phyloP scores from a whole-genome alignment of 225 moss, liverwort and hornwort species.

The Bryum argenteum region DNA sequence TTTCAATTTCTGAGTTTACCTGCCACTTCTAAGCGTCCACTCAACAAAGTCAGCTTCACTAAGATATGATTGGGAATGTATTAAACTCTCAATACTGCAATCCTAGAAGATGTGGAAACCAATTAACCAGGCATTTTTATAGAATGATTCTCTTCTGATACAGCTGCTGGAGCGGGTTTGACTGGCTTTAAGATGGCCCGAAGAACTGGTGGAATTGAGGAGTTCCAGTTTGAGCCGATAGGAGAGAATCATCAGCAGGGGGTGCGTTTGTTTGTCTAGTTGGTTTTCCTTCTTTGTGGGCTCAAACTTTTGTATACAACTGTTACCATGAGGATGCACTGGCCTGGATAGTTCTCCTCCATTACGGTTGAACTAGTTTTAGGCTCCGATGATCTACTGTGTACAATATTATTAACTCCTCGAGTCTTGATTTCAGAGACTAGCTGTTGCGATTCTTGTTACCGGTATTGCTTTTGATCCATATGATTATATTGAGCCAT shows the following conservation, averaged over 20 bases:
- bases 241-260: constrained; percentile 98
- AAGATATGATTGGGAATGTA: background rate
- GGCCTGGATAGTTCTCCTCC: constrained; percentile 16
- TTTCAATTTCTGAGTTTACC: constrained; percentile 13
- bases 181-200: constrained; percentile 99
- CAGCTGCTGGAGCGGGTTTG: constrained; percentile 99
- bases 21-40: background rate
- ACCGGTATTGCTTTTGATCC: constrained; percentile 79
- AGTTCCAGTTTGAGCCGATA: constrained; percentile 85
- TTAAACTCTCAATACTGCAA: constrained; percentile 18
- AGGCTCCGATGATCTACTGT: constrained; percentile 5
- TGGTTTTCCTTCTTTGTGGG: constrained; percentile 16
- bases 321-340: constrained; percentile 17
- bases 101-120: constrained; percentile 5
- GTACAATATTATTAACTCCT: constrained; percentile 5
- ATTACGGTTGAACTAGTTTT: constrained; percentile 9
- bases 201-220: constrained; percentile 90
- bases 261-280: constrained; percentile 45
- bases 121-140: background rate
- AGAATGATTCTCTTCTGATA: constrained; percentile 21
- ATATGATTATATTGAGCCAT: constrained; percentile 73
- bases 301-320: constrained; percentile 12
- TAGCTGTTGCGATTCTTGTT: constrained; percentile 90
- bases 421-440: constrained; percentile 58
- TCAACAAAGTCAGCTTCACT: background rate